Percentiles rank a stretch among this genome's conserved stretches.
phyloP scores from a whole-genome alignment of 2,329 filamentous ascomycete genomes.

The Claviceps sp. region DNA sequence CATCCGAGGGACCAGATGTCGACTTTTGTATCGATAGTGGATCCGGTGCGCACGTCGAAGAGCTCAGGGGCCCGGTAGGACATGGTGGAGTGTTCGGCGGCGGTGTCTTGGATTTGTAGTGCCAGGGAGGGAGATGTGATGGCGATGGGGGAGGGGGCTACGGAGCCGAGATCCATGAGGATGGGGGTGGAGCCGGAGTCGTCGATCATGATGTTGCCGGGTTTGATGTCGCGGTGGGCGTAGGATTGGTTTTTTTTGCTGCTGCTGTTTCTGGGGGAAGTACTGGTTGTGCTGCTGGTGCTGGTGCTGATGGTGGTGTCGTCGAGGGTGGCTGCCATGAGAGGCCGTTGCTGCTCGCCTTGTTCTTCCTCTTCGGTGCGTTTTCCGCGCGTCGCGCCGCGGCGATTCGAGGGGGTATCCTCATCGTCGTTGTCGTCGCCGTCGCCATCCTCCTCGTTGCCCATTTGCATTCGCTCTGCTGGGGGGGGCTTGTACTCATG shows the following conservation, averaged over 20 bases:
- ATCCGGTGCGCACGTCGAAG: slow-evolving; percentile 92
- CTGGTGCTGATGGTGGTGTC: background rate
- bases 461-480: slow-evolving; percentile 41
- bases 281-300: background rate
- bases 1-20: slow-evolving; percentile 97
- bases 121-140: slow-evolving; percentile 86
- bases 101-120: slow-evolving; percentile 83
- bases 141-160: slow-evolving; percentile 73
- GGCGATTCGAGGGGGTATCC: too few relatives aligned
- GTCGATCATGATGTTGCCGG: slow-evolving; percentile 96
- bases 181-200: slow-evolving; percentile 81
- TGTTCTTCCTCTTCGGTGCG: slow-evolving; percentile 29
- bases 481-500: slow-evolving; percentile 57
- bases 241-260: slow-evolving; percentile 54
- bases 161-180: slow-evolving; percentile 91
- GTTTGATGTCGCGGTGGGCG: slow-evolving; percentile 94
- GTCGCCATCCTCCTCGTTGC: slow-evolving; percentile 22
- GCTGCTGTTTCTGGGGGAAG: background rate
- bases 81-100: slow-evolving; percentile 96
- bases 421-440: slow-evolving; percentile 20
- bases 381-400: too few relatives aligned
- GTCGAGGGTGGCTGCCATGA: slow-evolving; percentile 44
- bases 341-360: slow-evolving; percentile 62
- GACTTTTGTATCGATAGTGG: slow-evolving; percentile 85
- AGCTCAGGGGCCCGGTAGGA: slow-evolving; percentile 94